Conservation (phyloP, 371 early-diverging fungal species). For the Vairimorpha necatrix region DNA sequence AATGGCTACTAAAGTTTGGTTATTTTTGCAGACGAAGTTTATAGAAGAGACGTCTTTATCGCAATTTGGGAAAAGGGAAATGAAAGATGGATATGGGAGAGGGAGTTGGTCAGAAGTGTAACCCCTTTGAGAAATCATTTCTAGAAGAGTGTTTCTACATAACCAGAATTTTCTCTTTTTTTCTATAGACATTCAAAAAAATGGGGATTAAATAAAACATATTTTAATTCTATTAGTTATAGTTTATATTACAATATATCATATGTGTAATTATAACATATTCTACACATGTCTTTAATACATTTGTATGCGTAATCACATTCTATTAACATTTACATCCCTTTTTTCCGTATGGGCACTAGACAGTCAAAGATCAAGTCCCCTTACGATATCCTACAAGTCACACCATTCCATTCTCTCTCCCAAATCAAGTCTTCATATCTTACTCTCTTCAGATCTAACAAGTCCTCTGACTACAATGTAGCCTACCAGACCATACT, state of each 20-base stretch:
- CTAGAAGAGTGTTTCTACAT: slow-evolving; percentile 59
- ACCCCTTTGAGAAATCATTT: slow-evolving; percentile 60
- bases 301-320: no score
- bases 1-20: slow-evolving; percentile 45
- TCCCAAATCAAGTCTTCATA: background rate
- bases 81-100: slow-evolving; percentile 25
- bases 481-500: background rate
- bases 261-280: no score
- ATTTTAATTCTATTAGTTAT: background rate
- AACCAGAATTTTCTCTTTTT: slow-evolving; percentile 54
- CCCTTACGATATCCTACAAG: background rate
- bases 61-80: slow-evolving; percentile 35
- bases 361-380: background rate
- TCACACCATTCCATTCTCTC: background rate
- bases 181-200: slow-evolving; percentile 25
- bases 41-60: slow-evolving; percentile 41
- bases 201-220: background rate
- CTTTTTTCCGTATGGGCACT: background rate
- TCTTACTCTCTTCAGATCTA: background rate
- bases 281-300: no score
- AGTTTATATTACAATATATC: no score
- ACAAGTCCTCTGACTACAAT: background rate
- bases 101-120: slow-evolving; percentile 43
- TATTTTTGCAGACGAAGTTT: slow-evolving; percentile 41
- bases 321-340: no score